phyloP scores from a whole-genome alignment of 148 eudicot genomes.

The Euryodendron excelsum region DNA sequence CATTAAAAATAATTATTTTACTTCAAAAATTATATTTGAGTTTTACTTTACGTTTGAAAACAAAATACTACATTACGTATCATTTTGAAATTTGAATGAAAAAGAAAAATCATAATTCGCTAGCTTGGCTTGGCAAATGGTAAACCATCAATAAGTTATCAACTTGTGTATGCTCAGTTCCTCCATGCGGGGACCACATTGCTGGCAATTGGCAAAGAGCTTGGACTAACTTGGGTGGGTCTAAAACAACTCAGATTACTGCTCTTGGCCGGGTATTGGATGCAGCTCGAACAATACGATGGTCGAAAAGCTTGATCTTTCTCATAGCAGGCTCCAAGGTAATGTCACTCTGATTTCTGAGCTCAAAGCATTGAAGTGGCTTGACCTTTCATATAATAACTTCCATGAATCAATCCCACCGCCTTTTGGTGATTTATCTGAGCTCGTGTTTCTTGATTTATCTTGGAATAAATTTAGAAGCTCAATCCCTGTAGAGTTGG shows the following conservation, averaged over 20 bases:
- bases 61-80: no score
- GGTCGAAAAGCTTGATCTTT: slow-evolving; percentile 75
- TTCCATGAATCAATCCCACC: slow-evolving; percentile 71
- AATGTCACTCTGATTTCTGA: slow-evolving; percentile 69
- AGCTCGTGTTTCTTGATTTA: slow-evolving; percentile 91
- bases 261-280: slow-evolving; percentile 66
- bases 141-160: no score
- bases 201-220: slow-evolving; percentile 59
- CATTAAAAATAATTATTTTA: no score
- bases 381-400: slow-evolving; percentile 64
- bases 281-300: slow-evolving; percentile 51
- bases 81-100: no score
- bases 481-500: slow-evolving; percentile 61
- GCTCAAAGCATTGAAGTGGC: slow-evolving; percentile 62
- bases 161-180: slow-evolving; percentile 35
- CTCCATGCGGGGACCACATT: slow-evolving; percentile 48
- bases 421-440: slow-evolving; percentile 54
- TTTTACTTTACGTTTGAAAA: no score
- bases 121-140: no score
- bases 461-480: slow-evolving; percentile 64
- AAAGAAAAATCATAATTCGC: no score
- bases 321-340: slow-evolving; percentile 68
- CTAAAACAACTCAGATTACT: slow-evolving; percentile 60
- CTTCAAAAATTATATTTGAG: no score
- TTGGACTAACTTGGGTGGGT: slow-evolving; percentile 65